Percentiles rank a stretch among this genome's conserved stretches.
These are phyloP conservation scores for Dimargaris cristalligena DNA, from an alignment of 192 early-diverging fungal species.

Conservation along the genomic window DNA sequence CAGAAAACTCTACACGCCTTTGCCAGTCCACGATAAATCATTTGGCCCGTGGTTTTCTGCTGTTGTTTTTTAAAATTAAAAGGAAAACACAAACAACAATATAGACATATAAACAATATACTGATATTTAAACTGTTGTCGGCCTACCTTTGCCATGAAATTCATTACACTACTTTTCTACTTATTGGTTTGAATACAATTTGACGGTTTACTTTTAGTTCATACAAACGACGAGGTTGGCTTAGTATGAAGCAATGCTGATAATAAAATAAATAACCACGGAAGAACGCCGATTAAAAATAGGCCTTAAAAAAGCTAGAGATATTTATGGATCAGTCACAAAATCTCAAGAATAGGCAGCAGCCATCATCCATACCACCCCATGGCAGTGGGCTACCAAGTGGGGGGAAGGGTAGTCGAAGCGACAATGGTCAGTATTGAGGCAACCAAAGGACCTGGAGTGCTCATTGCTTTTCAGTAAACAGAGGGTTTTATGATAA, in stretches of 20 bases:
- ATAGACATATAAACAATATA: neutral
- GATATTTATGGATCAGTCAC: too few relatives aligned
- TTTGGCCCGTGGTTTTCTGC: neutral
- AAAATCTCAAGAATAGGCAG: too few relatives aligned
- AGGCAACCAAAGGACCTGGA: too few relatives aligned
- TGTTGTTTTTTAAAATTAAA: neutral
- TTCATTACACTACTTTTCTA: neutral
- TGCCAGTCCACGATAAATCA: neutral
- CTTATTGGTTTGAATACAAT: neutral
- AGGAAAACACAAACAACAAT: neutral
- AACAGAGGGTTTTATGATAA: too few relatives aligned
- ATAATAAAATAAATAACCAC: constrained; percentile 4
- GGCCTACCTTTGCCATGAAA: neutral
- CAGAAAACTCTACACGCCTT: neutral
- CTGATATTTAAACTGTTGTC: neutral
- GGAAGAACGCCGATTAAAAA: too few relatives aligned
- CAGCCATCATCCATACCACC: too few relatives aligned
- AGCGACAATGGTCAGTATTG: too few relatives aligned
- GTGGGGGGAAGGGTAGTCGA: too few relatives aligned
- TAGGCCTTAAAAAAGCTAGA: too few relatives aligned
- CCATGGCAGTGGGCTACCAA: too few relatives aligned
- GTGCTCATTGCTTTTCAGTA: too few relatives aligned
- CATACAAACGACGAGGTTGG: neutral
- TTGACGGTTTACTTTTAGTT: neutral
- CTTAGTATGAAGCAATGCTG: neutral